A percentile compares a stretch with the other conserved stretches of the same genome.
phyloP scores from a whole-genome alignment of 1,139 yeast species.

The Pichia sp. region DNA sequence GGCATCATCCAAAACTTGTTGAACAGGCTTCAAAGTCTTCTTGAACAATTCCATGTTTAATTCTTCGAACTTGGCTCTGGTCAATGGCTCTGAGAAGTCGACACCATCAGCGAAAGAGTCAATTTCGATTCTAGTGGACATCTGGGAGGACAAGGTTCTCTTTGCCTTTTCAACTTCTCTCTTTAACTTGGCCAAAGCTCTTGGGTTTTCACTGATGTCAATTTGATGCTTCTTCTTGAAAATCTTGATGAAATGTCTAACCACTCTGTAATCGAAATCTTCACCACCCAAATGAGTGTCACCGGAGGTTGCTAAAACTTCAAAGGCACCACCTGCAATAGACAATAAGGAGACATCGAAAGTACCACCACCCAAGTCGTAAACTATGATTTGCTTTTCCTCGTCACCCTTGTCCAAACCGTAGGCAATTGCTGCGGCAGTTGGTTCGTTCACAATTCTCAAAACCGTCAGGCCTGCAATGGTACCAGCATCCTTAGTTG shows the following conservation, averaged over 20 bases:
- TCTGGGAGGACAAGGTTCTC: slow-evolving; percentile 88
- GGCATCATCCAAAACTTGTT: slow-evolving; percentile 86
- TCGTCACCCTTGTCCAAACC: slow-evolving; percentile 89
- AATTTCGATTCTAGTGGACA: slow-evolving; percentile 85
- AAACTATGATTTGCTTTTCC: slow-evolving; percentile 83
- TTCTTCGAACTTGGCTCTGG: slow-evolving; percentile 96
- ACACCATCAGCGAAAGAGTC: slow-evolving; percentile 95
- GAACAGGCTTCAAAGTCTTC: slow-evolving; percentile 89
- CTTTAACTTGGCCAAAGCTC: slow-evolving; percentile 85
- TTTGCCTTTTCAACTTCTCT: slow-evolving; percentile 97
- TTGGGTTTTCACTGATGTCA: slow-evolving; percentile 68
- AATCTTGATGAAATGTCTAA: slow-evolving; percentile 76
- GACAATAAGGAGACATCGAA: slow-evolving; percentile 86
- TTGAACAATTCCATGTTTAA: slow-evolving; percentile 81
- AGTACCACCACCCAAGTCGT: slow-evolving; percentile 97
- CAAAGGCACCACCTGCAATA: slow-evolving; percentile 91
- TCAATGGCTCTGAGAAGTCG: slow-evolving; percentile 87
- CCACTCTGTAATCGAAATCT: slow-evolving; percentile 88
- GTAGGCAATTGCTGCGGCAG: slow-evolving; percentile 98
- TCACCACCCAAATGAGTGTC: slow-evolving; percentile 97
- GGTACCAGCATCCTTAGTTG: slow-evolving; percentile 96
- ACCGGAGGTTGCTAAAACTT: slow-evolving; percentile 93
- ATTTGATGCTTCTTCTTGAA: slow-evolving; percentile 85
- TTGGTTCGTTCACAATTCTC: slow-evolving; percentile 96
- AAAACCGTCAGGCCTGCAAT: slow-evolving; percentile 93